Percentiles rank a stretch among this genome's conserved stretches.
These are phyloP conservation scores for Aspergillus thermomutatus DNA, from an alignment of 2,329 filamentous ascomycete species.

Conservation along the genomic window DNA sequence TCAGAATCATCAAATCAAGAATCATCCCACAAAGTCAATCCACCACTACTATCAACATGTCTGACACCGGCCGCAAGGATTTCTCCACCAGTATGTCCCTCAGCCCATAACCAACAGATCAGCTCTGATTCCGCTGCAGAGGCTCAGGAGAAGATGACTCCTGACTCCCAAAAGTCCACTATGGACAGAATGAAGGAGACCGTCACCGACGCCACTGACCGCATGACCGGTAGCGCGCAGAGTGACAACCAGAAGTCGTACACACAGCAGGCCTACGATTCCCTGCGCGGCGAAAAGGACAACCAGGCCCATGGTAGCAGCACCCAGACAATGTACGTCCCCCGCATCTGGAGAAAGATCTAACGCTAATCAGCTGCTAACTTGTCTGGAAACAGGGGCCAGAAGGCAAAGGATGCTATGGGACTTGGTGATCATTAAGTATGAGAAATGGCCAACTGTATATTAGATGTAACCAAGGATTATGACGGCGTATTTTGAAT, in stretches of 20 bases:
- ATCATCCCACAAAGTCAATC: background rate
- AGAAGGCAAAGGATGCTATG: conserved; percentile 44
- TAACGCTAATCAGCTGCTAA: conserved; percentile 7
- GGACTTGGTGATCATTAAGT: conserved; percentile 35
- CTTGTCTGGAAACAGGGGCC: conserved; percentile 25
- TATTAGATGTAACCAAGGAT: background rate
- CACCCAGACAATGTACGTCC: conserved; percentile 38
- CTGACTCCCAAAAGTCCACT: conserved; percentile 60
- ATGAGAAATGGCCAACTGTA: background rate
- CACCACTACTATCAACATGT: conserved; percentile 49
- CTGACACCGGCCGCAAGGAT: conserved; percentile 62
- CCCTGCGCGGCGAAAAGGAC: conserved; percentile 29
- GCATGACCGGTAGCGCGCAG: conserved; percentile 49
- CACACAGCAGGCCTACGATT: conserved; percentile 50
- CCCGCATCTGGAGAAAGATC: background rate
- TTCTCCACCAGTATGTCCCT: conserved; percentile 47
- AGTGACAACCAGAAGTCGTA: conserved; percentile 55
- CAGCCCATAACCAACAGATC: conserved; percentile 1
- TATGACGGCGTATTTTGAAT: background rate
- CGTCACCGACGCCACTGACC: conserved; percentile 55
- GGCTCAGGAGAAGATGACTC: conserved; percentile 55
- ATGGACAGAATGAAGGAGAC: conserved; percentile 57
- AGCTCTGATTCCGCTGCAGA: conserved; percentile 36
- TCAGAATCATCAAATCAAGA: background rate
- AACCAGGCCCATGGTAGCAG: conserved; percentile 45